Percentiles rank a stretch among this genome's conserved stretches.
These are phyloP conservation scores for Tuber umbilicatum DNA, from an alignment of 495 filamentous ascomycete species.

Conservation along the genomic window DNA sequence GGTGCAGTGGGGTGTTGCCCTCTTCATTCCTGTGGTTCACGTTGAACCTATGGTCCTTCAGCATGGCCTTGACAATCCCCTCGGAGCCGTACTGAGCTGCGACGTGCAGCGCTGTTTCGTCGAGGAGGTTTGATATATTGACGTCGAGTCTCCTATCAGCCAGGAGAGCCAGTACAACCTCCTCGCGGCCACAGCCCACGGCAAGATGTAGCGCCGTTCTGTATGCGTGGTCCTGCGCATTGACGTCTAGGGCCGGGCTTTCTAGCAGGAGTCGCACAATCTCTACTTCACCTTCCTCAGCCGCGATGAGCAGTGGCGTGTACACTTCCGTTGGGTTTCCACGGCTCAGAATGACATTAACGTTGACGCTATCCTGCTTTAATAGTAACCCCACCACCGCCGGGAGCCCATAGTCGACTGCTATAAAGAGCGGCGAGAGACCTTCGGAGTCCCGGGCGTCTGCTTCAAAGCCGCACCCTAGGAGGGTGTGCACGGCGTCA, in stretches of 20 bases:
- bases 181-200: constrained; percentile 26
- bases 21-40: constrained; percentile 16
- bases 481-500: constrained; percentile 30
- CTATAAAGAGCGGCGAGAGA: constrained; percentile 35
- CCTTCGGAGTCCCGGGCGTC: constrained; percentile 29
- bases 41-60: constrained; percentile 17
- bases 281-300: not conserved
- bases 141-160: constrained; percentile 11
- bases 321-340: not conserved
- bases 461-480: constrained; percentile 21
- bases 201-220: constrained; percentile 15
- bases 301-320: not conserved
- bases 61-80: constrained; percentile 24
- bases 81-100: constrained; percentile 29
- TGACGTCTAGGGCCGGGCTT: constrained; percentile 18
- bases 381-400: not conserved
- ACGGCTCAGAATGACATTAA: not conserved
- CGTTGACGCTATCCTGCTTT: not conserved
- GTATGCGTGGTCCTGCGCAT: constrained; percentile 5
- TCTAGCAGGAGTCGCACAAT: constrained; percentile 35
- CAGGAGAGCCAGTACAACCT: constrained; percentile 16
- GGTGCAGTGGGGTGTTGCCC: constrained; percentile 25
- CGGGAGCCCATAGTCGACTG: constrained; percentile 26
- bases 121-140: constrained; percentile 15
- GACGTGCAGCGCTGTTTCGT: constrained; percentile 22